Conservation (phyloP, 495 filamentous ascomycete genomes). For the Geoglossum glabrum region DNA sequence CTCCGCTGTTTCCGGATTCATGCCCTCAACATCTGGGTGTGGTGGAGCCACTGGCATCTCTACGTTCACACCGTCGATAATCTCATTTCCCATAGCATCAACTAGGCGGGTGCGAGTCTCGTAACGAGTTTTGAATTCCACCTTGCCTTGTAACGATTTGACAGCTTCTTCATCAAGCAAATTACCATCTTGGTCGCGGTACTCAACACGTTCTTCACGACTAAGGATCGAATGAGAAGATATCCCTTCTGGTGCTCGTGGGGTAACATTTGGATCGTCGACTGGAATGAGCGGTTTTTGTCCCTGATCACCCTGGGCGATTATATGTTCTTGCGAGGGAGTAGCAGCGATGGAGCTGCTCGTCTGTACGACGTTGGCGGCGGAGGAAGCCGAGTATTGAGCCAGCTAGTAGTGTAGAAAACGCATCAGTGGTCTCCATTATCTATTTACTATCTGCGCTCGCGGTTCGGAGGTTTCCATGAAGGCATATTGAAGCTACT, state of each 20-base stretch:
- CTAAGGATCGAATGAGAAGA: background rate
- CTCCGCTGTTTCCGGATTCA: slow-evolving; percentile 40
- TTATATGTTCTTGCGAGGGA: background rate
- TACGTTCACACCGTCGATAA: slow-evolving; percentile 17
- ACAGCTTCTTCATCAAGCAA: slow-evolving; percentile 69
- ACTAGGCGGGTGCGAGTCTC: slow-evolving; percentile 76
- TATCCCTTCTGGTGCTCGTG: slow-evolving; percentile 6
- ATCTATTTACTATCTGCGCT: slow-evolving; percentile 5
- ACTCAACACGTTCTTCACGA: slow-evolving; percentile 69
- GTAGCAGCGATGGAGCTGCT: background rate
- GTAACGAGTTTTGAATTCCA: slow-evolving; percentile 83
- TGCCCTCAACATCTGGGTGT: slow-evolving; percentile 67
- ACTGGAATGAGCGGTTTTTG: slow-evolving; percentile 2
- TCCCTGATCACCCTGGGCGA: background rate
- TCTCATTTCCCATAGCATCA: slow-evolving; percentile 46
- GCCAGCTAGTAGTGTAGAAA: slow-evolving; percentile 9
- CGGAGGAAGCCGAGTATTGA: slow-evolving; percentile 13
- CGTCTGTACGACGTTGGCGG: background rate
- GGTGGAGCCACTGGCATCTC: slow-evolving; percentile 37
- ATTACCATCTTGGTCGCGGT: slow-evolving; percentile 86
- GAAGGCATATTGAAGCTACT: slow-evolving; percentile 24
- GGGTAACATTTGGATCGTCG: slow-evolving; percentile 20
- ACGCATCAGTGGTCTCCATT: slow-evolving; percentile 2
- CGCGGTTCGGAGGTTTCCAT: slow-evolving; percentile 19
- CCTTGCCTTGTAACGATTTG: slow-evolving; percentile 66